Conservation (phyloP, 768 basidiomycete species). For the Suillus discolor region DNA sequence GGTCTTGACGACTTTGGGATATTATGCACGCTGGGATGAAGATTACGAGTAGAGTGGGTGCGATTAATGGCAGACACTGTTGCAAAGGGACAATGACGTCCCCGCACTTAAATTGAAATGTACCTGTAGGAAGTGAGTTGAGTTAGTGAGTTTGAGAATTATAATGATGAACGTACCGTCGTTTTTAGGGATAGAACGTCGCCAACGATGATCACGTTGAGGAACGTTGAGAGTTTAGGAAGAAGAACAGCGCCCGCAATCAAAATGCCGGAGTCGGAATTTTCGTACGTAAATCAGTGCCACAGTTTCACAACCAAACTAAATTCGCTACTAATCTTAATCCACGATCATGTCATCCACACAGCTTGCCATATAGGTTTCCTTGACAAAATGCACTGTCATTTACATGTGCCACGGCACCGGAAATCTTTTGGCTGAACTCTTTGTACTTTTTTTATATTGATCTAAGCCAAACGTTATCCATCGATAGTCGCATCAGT, state of each 20-base stretch:
- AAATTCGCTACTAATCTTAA: slow-evolving; percentile 5
- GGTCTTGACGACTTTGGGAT: slow-evolving; percentile 41
- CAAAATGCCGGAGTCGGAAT: slow-evolving; percentile 29
- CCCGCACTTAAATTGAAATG: slow-evolving; percentile 4
- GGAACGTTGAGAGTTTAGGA: slow-evolving; percentile 14
- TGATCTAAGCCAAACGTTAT: neutral
- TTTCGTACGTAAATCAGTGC: slow-evolving; percentile 21
- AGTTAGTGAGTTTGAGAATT: neutral
- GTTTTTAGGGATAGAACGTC: slow-evolving; percentile 8
- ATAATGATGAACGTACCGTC: neutral
- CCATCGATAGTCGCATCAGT: neutral
- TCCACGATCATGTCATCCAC: neutral
- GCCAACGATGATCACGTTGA: slow-evolving; percentile 10
- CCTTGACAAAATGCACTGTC: neutral
- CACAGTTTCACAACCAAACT: slow-evolving; percentile 19
- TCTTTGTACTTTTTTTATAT: neutral
- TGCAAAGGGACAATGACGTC: slow-evolving; percentile 30
- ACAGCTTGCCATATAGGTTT: neutral
- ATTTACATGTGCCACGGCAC: too few relatives aligned
- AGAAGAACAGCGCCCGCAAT: slow-evolving; percentile 19
- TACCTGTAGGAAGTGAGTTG: neutral
- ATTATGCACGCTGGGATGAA: slow-evolving; percentile 37
- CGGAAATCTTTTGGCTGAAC: neutral
- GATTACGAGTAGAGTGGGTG: slow-evolving; percentile 29
- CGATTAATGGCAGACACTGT: slow-evolving; percentile 44